These are phyloP conservation scores for Ceratocystis diversiconidia DNA, from an alignment of 2,329 filamentous ascomycete species.

Conservation along the genomic window DNA sequence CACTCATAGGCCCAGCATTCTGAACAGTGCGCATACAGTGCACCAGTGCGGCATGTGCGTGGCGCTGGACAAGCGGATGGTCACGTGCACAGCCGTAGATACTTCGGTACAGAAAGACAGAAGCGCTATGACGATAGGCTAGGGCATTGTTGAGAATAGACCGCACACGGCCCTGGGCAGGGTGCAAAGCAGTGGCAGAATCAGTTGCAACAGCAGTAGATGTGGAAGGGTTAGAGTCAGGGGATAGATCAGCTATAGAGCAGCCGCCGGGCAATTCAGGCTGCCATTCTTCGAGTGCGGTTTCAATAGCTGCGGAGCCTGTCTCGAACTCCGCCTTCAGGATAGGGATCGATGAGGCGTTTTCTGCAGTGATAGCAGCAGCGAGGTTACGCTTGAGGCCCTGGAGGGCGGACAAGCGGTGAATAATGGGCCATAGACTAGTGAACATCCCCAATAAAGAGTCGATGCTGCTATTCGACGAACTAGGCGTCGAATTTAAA, in stretches of 20 bases:
- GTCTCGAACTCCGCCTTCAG: constrained; percentile 37
- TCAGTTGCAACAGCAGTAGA: background rate
- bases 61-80: constrained; percentile 39
- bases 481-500: constrained; percentile 31
- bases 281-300: constrained; percentile 41
- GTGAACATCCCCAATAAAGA: constrained; percentile 47
- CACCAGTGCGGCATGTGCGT: constrained; percentile 35
- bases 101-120: constrained; percentile 43
- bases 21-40: constrained; percentile 43
- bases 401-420: constrained; percentile 42
- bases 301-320: constrained; percentile 40
- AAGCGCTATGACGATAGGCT: constrained; percentile 44
- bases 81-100: constrained; percentile 35
- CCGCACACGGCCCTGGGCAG: constrained; percentile 32
- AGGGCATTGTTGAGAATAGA: constrained; percentile 46
- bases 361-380: constrained; percentile 29
- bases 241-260: constrained; percentile 19
- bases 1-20: constrained; percentile 46
- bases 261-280: constrained; percentile 34
- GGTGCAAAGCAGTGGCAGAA: constrained; percentile 13
- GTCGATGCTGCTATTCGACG: constrained; percentile 37
- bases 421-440: constrained; percentile 49
- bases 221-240: constrained; percentile 9
- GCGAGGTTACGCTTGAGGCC: constrained; percentile 39
- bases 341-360: constrained; percentile 32